phyloP scores from a whole-genome alignment of 495 filamentous ascomycete species.

The Chaetomium fimeti region DNA sequence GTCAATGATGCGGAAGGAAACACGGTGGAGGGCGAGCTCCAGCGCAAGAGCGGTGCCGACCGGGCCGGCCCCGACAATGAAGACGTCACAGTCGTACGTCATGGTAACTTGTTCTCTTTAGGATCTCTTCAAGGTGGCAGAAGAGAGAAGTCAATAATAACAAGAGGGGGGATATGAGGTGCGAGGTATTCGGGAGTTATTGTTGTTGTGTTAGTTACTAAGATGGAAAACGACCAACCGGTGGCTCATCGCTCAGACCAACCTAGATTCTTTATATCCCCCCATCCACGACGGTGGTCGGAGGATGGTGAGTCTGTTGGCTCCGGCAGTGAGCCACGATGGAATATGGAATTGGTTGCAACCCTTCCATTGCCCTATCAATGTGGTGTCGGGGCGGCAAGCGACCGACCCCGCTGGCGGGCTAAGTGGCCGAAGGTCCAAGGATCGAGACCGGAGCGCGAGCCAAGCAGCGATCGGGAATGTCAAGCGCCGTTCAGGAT shows the following conservation, averaged over 20 bases:
- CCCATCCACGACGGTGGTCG: too few relatives aligned
- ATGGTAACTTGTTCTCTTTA: not conserved
- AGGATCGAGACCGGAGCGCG: not conserved
- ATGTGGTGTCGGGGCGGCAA: not conserved
- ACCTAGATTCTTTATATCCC: too few relatives aligned
- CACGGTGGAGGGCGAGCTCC: constrained; percentile 37
- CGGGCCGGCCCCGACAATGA: constrained; percentile 41
- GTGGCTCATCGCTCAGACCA: too few relatives aligned
- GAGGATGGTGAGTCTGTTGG: too few relatives aligned
- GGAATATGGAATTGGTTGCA: too few relatives aligned
- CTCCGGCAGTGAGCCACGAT: too few relatives aligned
- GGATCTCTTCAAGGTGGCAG: not conserved
- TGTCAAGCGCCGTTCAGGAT: not conserved
- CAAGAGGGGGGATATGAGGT: too few relatives aligned
- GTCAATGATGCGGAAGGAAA: constrained; percentile 47
- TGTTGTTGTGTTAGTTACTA: too few relatives aligned
- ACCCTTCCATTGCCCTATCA: not conserved
- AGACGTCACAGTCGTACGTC: constrained; percentile 33
- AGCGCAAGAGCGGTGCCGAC: constrained; percentile 37
- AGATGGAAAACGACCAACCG: too few relatives aligned
- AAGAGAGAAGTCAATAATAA: too few relatives aligned
- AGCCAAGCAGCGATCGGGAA: not conserved
- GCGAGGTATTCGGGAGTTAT: too few relatives aligned
- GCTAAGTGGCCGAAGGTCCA: not conserved
- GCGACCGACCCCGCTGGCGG: not conserved